Evolutionary conservation across 306 rosid species (phyloP), one percentile per base, ranked within the genome.

Genomic region (Prunus mongolica): DNA sequence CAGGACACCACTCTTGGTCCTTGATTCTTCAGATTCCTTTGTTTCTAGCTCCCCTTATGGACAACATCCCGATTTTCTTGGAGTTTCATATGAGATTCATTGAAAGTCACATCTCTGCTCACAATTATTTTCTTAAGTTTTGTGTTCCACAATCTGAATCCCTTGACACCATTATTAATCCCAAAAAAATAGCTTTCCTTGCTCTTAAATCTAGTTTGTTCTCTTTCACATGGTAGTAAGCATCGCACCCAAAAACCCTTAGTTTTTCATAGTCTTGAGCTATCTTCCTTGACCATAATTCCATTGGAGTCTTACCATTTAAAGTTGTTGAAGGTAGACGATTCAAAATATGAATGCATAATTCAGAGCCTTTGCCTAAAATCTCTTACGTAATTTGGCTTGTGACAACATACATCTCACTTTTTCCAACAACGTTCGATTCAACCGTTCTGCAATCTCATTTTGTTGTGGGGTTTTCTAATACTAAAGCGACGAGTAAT

Each of bases 331-430:
- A 49, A 2, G 52, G 78, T 19, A 75, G 16, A 1, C 5, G 32
- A n/a, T 75, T 64, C 8, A 64, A 5, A 12, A 65, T 8, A 20
- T 64, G 52, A 20, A 30, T 30, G 34, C 34, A 4, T 30, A 30
- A 30, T 30, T 30, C 1, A 30, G 5, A 28, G 32, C 32, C 13
- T 75, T 10, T 44, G 52, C 71, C 71, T 15, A 75, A 64, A 63
- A 75, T 10, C 2, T 25, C 30, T 63, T 64, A 2, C 14, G 8
- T 14, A 64, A 18, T 27, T 11, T 0, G 1, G 34, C 20, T 24
- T 65, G 55, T 10, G 69, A 32, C 12, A 76, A 15, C 38, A 76
- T 76, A 3, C 72, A 75, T 0, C 70, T 15, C 55, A 75, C 72
- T 1, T 64, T 64, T 0, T 75, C 61, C 14, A 62, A 20, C 10